Conservation (phyloP, 176 grass and related monocot species). For the Tillandsia leiboldiana region DNA sequence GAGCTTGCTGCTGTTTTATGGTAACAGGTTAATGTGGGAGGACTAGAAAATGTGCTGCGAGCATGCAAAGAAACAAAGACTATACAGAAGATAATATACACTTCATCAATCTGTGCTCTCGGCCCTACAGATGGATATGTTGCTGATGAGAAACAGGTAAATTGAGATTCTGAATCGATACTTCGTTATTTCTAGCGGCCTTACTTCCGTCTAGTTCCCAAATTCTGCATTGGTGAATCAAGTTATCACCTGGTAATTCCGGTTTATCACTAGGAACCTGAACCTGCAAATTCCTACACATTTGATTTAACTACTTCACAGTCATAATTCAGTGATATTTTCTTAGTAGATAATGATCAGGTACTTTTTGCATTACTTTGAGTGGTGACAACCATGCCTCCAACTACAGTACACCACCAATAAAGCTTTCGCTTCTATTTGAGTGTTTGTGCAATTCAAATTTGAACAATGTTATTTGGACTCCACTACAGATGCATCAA, state of each 20-base stretch:
- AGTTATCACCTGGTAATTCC: too few relatives aligned
- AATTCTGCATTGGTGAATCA: too few relatives aligned
- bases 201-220: too few relatives aligned
- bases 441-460: neutral
- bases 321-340: too few relatives aligned
- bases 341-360: too few relatives aligned
- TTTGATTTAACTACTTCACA: too few relatives aligned
- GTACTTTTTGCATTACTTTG: too few relatives aligned
- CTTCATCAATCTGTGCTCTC: constrained; percentile 74
- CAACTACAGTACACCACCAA: neutral
- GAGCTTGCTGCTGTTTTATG: too few relatives aligned
- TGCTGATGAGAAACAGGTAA: constrained; percentile 81
- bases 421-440: neutral
- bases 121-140: constrained; percentile 71
- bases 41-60: constrained; percentile 68
- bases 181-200: too few relatives aligned
- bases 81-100: constrained; percentile 80
- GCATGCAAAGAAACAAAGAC: constrained; percentile 43
- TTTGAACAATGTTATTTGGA: neutral
- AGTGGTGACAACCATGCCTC: neutral
- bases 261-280: too few relatives aligned
- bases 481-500: constrained; percentile 51
- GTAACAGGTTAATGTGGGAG: constrained; percentile 71
- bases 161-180: neutral
- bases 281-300: too few relatives aligned